Conservation (phyloP, 192 early-diverging fungal genomes). For the Spizellomyces sp. region DNA sequence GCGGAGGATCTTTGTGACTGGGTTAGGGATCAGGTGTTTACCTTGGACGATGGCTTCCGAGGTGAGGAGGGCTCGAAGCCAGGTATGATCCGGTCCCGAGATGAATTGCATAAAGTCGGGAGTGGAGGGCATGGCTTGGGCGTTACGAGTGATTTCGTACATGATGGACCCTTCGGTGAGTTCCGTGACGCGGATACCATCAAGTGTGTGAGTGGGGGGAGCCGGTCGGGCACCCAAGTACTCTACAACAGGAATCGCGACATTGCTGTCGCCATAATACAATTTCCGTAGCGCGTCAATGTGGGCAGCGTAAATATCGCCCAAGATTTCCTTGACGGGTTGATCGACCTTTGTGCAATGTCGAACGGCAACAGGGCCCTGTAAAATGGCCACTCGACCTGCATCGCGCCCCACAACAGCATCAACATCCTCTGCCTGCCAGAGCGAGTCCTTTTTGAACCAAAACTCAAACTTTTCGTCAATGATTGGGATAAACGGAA, state of each 20-base stretch:
- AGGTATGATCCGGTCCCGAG: slow-evolving; percentile 71
- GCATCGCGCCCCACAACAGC: slow-evolving; percentile 84
- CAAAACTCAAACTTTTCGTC: slow-evolving; percentile 87
- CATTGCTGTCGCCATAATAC: slow-evolving; percentile 67
- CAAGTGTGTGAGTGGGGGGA: slow-evolving; percentile 34
- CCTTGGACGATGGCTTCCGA: slow-evolving; percentile 79
- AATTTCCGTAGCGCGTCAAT: slow-evolving; percentile 71
- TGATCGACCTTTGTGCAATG: slow-evolving; percentile 76
- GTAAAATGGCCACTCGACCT: slow-evolving; percentile 81
- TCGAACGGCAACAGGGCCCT: slow-evolving; percentile 82
- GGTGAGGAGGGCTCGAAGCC: slow-evolving; percentile 84
- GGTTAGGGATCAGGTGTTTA: slow-evolving; percentile 49
- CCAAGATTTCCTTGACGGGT: slow-evolving; percentile 87
- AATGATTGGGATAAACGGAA: slow-evolving; percentile 84
- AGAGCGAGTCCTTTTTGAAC: slow-evolving; percentile 89
- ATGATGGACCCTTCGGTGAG: slow-evolving; percentile 47
- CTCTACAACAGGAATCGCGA: slow-evolving; percentile 74
- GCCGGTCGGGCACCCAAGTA: slow-evolving; percentile 63
- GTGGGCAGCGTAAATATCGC: slow-evolving; percentile 78
- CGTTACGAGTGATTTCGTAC: slow-evolving; percentile 59
- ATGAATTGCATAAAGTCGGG: slow-evolving; percentile 73
- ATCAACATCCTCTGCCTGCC: slow-evolving; percentile 87
- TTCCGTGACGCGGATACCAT: slow-evolving; percentile 43
- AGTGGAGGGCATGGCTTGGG: slow-evolving; percentile 55
- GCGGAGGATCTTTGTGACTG: slow-evolving; percentile 42